Base-by-base conservation (phyloP, 164 flowering plant genomes). In the Stephania cephalantha region DNA sequence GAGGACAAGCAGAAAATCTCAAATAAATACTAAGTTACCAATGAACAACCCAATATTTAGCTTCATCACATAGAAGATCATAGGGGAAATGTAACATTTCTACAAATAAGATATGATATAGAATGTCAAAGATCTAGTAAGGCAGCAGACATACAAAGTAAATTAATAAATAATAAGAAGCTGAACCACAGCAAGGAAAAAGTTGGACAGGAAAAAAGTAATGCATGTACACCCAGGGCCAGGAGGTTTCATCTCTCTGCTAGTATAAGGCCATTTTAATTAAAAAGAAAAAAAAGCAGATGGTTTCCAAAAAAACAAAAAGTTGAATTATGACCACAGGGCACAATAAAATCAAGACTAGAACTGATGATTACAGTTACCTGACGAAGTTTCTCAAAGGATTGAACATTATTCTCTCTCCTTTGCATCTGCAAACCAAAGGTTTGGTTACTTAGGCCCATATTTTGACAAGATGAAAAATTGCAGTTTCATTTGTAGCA, bases 341-440 rank as follows among this genome's bases (percentile, higher is more conserved):
- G 9, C n/a, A 73, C 72, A 44, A 7, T 17, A 63, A 17, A 69
- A 31, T 58, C 30, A 58, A 46, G 6, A 22, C 30, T 13, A 1
- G 30, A n/a, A 10, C 20, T 5, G 61, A 64, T 30, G 70, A 67
- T 69, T 64, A 68, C 64, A 42, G 77, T 83, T 69, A 94, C 98
- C 94, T 93, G 97, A 58, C 99, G 97, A 84, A 96, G 96, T 90
- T 94, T 96, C 79, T 96, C 98, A 86, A 96, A 96, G 53, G 99
- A 96, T 77, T 94, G 98, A 76, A 94, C 94, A 85, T 92, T 96
- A 86, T 96, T 96, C 85, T 96, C 99, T 84, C 99, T 90, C 88
- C 99, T 86, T 86, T 96, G 99, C 99, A 96, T 96, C 98, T 95
- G 71, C 25, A 75, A 46, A 76, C 10, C 79, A 75, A 6, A 18